Evolutionary conservation across 1,284 basidiomycete species (phyloP).

Genomic region (Malassezia arunalokei): DNA sequence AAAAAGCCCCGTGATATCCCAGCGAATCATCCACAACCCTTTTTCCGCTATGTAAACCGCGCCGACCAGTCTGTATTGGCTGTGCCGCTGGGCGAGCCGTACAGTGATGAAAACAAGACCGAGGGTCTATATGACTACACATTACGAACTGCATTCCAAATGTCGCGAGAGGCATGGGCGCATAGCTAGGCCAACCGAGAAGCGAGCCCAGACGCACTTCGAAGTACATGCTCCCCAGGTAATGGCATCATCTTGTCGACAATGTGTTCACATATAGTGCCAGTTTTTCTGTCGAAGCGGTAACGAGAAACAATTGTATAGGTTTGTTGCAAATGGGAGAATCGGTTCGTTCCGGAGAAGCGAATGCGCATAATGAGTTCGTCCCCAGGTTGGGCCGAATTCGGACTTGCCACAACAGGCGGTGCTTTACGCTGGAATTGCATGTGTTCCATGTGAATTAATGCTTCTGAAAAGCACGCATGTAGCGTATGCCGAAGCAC

Average conservation of each 20-base stretch:
- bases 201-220: constrained; percentile 8
- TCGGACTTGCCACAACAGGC: neutral
- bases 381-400: constrained; percentile 12
- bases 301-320: constrained; percentile 42
- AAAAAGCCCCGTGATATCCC: constrained; percentile 3
- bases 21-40: constrained; percentile 4
- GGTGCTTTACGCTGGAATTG: neutral
- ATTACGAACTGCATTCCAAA: constrained; percentile 10
- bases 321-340: constrained; percentile 27
- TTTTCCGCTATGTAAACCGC: constrained; percentile 20
- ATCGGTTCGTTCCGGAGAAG: constrained; percentile 30
- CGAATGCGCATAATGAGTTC: constrained; percentile 27
- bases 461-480: neutral
- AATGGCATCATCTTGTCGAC: constrained; percentile 42
- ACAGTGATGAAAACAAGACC: neutral
- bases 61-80: constrained; percentile 11
- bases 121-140: constrained; percentile 11
- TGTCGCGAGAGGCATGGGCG: constrained; percentile 5
- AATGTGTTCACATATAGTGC: constrained; percentile 28
- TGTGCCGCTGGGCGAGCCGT: constrained; percentile 10
- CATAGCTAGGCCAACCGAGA: neutral
- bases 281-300: constrained; percentile 31
- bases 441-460: constrained; percentile 5
- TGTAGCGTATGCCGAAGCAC: constrained; percentile 6
- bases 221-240: constrained; percentile 31